Percentiles rank a stretch among this genome's conserved stretches.
Conservation (phyloP, 345 rosid genomes). For the Eucalyptus tenuipes region DNA sequence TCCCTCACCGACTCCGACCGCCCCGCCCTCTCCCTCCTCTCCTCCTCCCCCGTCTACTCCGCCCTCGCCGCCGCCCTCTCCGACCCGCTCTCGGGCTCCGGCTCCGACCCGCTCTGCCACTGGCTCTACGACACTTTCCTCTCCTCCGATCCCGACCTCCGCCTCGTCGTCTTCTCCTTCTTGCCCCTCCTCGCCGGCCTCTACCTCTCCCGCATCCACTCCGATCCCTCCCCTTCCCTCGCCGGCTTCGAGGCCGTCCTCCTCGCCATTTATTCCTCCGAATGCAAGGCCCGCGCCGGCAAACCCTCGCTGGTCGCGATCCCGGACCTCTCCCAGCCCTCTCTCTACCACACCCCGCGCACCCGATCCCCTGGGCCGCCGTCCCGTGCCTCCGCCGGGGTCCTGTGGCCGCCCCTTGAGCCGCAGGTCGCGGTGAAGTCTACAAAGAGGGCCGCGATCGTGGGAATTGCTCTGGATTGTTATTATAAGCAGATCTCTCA, state of each 20-base stretch:
- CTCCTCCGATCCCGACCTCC: constrained; percentile 73
- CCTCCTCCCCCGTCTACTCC: constrained; percentile 56
- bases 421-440: constrained; percentile 5
- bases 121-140: constrained; percentile 96
- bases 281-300: constrained; percentile 71
- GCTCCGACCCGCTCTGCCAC: constrained; percentile 84
- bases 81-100: constrained; percentile 59
- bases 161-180: constrained; percentile 74
- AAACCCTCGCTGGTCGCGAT: constrained; percentile 62
- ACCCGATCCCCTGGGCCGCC: constrained; percentile 9
- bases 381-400: constrained; percentile 23
- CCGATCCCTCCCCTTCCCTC: constrained; percentile 64
- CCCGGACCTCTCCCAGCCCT: constrained; percentile 84
- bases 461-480: constrained; percentile 44
- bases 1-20: constrained; percentile 86
- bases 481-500: constrained; percentile 76
- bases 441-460: constrained; percentile 12
- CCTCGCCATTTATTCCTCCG: constrained; percentile 73
- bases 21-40: constrained; percentile 84
- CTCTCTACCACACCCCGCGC: constrained; percentile 81
- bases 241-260: constrained; percentile 94
- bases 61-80: constrained; percentile 40
- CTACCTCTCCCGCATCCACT: constrained; percentile 75
- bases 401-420: constrained; percentile 3
- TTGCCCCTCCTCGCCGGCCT: constrained; percentile 62